Evolutionary conservation across 768 basidiomycete genomes (phyloP), one percentile per base, ranked within the genome.

Genomic region (Serpula lacrymans): DNA sequence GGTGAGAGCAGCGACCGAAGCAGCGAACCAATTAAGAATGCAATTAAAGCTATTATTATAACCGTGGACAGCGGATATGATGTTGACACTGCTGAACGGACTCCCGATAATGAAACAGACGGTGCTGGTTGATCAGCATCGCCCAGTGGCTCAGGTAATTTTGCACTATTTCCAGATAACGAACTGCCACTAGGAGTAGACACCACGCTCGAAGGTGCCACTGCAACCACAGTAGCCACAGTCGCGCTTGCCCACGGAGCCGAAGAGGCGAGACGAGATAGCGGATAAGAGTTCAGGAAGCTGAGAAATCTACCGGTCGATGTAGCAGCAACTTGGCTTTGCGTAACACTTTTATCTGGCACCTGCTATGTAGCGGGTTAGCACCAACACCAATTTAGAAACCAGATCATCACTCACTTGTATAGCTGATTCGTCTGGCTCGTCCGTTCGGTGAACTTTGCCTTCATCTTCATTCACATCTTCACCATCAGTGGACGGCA

Each of bases 1-100:
- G 95, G 89, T 5, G 84, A 87, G 27, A 97, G 69, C 46, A 98
- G 71, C 13, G 89, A 91, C 41, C 95, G 79, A 46, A 96, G 66
- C 41, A 98, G 68, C 20, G 91, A 94, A 42, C 95, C 95, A 53
- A 97, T 77, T 53, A 98, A 68, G 63, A 98, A 93, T 20, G 87
- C 84, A 52, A 96, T 87, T 47, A 98, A 62, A 27, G 82, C 91
- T 27, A 86, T 77, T 45, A 91, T 68, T 51, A 96, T 54, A 43
- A 95, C 62, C 29, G 80, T 82, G 32, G 70, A 67, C 37, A 74
- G 57, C 29, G 68, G 67, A 52, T 70, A 80, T 41, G 39, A 51
- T 1, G 47, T 31, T 12, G 45, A 43, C 13, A 20, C 25, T 8
- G 16, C 22, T 37, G 36, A 24, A 8, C 10, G 28, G 14, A 10